A percentile compares a stretch with the other conserved stretches of the same genome.
These are phyloP conservation scores for Fomitopsis betulina DNA, from an alignment of 1,284 basidiomycete genomes.

Conservation along the genomic window DNA sequence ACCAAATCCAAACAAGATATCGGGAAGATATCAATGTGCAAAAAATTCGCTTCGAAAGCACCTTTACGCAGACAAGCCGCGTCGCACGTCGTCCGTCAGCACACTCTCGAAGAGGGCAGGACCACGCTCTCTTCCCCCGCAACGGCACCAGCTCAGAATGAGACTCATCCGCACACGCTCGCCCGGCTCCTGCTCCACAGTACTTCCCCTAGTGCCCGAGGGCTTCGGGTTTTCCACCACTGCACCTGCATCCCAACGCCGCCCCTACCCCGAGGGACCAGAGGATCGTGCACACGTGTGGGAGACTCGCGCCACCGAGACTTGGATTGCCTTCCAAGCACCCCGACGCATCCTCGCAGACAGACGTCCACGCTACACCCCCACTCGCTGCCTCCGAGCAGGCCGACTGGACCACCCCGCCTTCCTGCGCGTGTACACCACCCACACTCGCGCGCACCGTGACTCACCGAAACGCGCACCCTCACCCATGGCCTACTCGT, in stretches of 20 bases:
- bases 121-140: constrained; percentile 22
- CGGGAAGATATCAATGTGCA: constrained; percentile 3
- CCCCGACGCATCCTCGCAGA: constrained; percentile 9
- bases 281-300: constrained; percentile 7
- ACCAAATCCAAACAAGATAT: neutral
- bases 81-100: constrained; percentile 9
- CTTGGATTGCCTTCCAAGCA: constrained; percentile 6
- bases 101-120: constrained; percentile 18
- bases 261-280: constrained; percentile 12
- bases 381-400: constrained; percentile 16
- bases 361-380: constrained; percentile 13
- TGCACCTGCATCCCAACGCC: constrained; percentile 9
- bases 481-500: constrained; percentile 18
- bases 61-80: constrained; percentile 1
- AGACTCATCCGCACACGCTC: constrained; percentile 13
- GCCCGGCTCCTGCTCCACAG: constrained; percentile 18
- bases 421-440: constrained; percentile 17
- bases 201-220: constrained; percentile 18
- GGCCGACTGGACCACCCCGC: constrained; percentile 3
- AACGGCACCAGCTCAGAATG: constrained; percentile 15
- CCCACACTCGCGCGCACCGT: constrained; percentile 10
- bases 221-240: constrained; percentile 17
- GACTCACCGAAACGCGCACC: constrained; percentile 10
- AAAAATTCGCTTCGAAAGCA: constrained; percentile 6
- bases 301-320: constrained; percentile 17